phyloP scores from a whole-genome alignment of 2,329 filamentous ascomycete genomes.

The Chaetothyriales sp. region DNA sequence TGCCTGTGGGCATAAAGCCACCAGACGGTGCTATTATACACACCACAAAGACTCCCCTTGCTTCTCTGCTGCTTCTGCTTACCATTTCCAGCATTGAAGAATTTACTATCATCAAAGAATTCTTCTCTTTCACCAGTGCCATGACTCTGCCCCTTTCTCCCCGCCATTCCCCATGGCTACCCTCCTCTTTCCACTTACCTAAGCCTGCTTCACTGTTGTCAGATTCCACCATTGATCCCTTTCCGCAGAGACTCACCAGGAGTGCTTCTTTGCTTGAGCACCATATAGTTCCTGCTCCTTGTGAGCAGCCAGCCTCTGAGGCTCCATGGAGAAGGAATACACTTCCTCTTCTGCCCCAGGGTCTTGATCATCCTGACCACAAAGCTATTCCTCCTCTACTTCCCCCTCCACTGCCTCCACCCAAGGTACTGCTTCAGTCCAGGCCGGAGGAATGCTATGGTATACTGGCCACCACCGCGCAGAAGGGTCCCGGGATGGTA shows the following conservation, averaged over 20 bases:
- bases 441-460: neutral
- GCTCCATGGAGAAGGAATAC: conserved; percentile 10
- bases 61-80: conserved; percentile 8
- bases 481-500: conserved; percentile 1
- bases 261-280: conserved; percentile 16
- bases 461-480: neutral
- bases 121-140: conserved; percentile 16
- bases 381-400: conserved; percentile 3
- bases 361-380: conserved; percentile 2
- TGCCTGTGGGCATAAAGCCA: conserved; percentile 1
- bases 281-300: conserved; percentile 13
- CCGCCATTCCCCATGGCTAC: conserved; percentile 31
- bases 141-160: conserved; percentile 16
- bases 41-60: conserved; percentile 5
- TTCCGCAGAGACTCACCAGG: conserved; percentile 5
- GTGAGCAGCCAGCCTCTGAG: conserved; percentile 2
- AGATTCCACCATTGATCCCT: conserved; percentile 16
- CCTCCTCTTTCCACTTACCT: conserved; percentile 30
- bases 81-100: conserved; percentile 6
- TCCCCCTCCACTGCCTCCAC: conserved; percentile 1
- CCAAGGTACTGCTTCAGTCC: neutral
- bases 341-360: conserved; percentile 4
- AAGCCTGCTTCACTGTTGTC: conserved; percentile 22
- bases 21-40: neutral
- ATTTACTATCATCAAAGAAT: conserved; percentile 12